Conservation (phyloP, 2,329 filamentous ascomycete genomes). For the Fusarium nanum region DNA sequence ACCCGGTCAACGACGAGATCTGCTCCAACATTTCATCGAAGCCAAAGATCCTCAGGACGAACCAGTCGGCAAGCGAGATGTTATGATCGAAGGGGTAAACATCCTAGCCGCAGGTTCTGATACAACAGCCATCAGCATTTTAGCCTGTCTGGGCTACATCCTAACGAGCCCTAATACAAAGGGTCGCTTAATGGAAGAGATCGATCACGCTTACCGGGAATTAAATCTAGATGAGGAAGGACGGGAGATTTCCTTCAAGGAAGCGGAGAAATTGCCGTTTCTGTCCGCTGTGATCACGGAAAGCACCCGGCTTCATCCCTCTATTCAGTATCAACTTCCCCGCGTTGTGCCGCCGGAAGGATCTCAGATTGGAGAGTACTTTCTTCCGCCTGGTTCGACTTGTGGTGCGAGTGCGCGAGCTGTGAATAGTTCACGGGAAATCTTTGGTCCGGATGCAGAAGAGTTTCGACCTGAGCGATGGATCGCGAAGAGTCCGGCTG, state of each 20-base stretch:
- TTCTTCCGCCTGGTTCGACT: background rate
- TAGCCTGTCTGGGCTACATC: constrained; percentile 15
- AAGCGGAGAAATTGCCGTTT: constrained; percentile 18
- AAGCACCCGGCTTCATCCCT: constrained; percentile 17
- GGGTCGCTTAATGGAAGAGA: background rate
- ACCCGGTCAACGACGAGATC: constrained; percentile 2
- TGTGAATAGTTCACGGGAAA: constrained; percentile 4
- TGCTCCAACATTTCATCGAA: constrained; percentile 25
- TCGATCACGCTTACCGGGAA: constrained; percentile 7
- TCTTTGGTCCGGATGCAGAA: constrained; percentile 17
- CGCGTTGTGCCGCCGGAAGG: background rate
- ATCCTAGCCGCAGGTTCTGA: constrained; percentile 26
- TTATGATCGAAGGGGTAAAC: constrained; percentile 30
- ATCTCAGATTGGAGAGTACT: background rate
- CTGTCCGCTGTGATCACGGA: constrained; percentile 18
- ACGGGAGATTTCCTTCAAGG: constrained; percentile 22
- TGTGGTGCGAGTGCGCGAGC: constrained; percentile 13
- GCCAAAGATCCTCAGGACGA: constrained; percentile 5
- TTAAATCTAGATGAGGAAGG: background rate
- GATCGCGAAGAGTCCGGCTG: background rate
- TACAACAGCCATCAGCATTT: constrained; percentile 19
- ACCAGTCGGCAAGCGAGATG: constrained; percentile 7
- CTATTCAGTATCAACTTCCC: constrained; percentile 30
- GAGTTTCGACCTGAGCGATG: constrained; percentile 17
- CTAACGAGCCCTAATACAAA: background rate